These are phyloP conservation scores for Passiflora organensis DNA, from an alignment of 345 rosid species.

Conservation along the genomic window DNA sequence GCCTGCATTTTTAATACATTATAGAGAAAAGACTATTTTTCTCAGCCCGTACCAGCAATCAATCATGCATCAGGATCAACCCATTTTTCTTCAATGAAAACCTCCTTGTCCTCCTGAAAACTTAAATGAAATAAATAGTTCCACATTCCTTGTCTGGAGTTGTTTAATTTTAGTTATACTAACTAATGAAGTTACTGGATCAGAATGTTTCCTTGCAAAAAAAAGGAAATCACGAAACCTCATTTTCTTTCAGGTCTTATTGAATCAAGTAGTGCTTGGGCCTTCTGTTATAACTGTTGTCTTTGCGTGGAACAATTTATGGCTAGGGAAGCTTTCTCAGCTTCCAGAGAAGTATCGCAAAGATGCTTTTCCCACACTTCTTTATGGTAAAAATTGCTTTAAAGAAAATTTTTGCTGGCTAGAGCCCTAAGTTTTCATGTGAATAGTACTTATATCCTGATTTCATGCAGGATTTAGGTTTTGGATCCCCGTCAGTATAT, in stretches of 20 bases:
- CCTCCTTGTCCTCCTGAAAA: too few relatives aligned
- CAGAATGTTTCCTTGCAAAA: too few relatives aligned
- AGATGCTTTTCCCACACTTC: conserved; percentile 77
- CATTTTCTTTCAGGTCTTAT: conserved; percentile 50
- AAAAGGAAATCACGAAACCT: neutral
- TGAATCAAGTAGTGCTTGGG: conserved; percentile 88
- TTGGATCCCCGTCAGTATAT: conserved; percentile 87
- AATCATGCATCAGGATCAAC: too few relatives aligned
- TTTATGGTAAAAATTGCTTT: conserved; percentile 49
- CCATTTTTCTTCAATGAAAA: too few relatives aligned
- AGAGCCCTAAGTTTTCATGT: neutral
- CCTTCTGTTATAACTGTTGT: conserved; percentile 82
- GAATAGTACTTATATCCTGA: conserved; percentile 10
- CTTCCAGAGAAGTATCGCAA: conserved; percentile 67
- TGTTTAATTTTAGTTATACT: too few relatives aligned
- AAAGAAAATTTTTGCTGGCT: conserved; percentile 15
- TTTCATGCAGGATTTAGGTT: conserved; percentile 76
- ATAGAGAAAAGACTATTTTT: too few relatives aligned
- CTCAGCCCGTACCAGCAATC: too few relatives aligned
- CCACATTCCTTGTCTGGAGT: too few relatives aligned
- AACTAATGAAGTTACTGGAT: too few relatives aligned
- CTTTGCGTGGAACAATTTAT: conserved; percentile 89
- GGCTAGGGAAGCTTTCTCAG: conserved; percentile 70
- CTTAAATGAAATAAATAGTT: too few relatives aligned
- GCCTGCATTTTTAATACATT: too few relatives aligned